Evolutionary conservation across 768 basidiomycete species (phyloP).

Genomic region (Auricularia heimuer): DNA sequence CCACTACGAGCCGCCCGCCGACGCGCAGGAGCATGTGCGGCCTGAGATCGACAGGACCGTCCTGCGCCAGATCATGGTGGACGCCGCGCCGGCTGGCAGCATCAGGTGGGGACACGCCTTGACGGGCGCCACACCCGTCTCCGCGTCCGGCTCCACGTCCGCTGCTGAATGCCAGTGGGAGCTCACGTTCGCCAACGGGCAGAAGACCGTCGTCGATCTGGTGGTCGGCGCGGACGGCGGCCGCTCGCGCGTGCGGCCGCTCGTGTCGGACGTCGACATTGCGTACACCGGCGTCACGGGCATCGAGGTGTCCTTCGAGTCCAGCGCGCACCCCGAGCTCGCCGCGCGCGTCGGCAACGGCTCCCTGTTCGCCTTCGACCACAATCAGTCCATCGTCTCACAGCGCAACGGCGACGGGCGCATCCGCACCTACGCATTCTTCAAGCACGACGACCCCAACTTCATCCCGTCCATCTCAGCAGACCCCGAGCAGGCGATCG

Average conservation of each 20-base stretch:
- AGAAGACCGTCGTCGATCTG: conserved; percentile 11
- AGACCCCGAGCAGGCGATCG: not conserved
- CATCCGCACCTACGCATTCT: conserved; percentile 16
- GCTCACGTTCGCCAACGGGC: not conserved
- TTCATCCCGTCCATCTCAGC: not conserved
- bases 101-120: conserved; percentile 7
- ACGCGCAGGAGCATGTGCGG: not conserved
- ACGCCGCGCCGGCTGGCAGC: conserved; percentile 7
- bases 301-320: conserved; percentile 13
- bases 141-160: not conserved
- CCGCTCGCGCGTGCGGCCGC: conserved; percentile 28
- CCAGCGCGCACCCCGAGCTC: conserved; percentile 16
- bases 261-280: conserved; percentile 23
- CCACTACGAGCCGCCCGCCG: not conserved
- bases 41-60: not conserved
- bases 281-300: conserved; percentile 23
- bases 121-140: not conserved
- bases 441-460: not conserved
- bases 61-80: conserved; percentile 11
- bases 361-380: conserved; percentile 17
- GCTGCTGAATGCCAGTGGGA: not conserved
- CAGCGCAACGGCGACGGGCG: conserved; percentile 24
- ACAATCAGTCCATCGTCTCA: conserved; percentile 17
- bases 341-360: conserved; percentile 21
- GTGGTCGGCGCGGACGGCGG: conserved; percentile 32